Conservation (phyloP, 345 rosid genomes). For the Corymbia maculata region DNA sequence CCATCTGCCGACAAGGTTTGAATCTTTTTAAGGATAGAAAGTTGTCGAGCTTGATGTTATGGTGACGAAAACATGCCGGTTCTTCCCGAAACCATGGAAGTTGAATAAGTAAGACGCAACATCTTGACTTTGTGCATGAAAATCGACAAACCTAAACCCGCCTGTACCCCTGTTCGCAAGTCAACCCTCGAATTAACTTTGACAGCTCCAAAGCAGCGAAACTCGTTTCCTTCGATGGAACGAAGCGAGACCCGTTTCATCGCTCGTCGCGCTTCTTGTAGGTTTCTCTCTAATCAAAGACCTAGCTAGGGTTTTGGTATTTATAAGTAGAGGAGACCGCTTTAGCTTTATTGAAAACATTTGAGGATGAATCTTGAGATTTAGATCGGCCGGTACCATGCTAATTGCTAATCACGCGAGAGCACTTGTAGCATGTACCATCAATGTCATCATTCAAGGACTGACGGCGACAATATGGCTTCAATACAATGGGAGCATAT, state of each 20-base stretch:
- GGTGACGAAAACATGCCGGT: not conserved
- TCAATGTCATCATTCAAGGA: not conserved
- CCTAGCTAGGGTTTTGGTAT: not conserved
- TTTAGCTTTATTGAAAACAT: not conserved
- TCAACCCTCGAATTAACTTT: not conserved
- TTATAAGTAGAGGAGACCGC: not conserved
- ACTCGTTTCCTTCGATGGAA: not conserved
- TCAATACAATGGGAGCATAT: not conserved
- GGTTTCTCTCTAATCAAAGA: not conserved
- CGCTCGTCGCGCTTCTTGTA: not conserved
- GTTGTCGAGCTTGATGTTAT: not conserved
- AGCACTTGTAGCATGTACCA: not conserved
- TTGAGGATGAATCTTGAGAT: not conserved
- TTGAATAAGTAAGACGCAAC: not conserved
- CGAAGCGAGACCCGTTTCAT: not conserved
- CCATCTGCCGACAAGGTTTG: not conserved
- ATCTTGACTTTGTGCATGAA: not conserved
- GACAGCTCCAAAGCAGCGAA: not conserved
- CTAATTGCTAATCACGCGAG: not conserved
- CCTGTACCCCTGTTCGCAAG: not conserved
- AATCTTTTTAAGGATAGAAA: not conserved
- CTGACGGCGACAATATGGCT: not conserved
- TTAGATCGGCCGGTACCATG: not conserved
- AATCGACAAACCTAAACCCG: not conserved
- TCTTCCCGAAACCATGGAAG: not conserved